Percentiles rank a stretch among this genome's conserved stretches.
Evolutionary conservation across 1,139 yeast species (phyloP).

Genomic region (Suhomyces atakaporum): DNA sequence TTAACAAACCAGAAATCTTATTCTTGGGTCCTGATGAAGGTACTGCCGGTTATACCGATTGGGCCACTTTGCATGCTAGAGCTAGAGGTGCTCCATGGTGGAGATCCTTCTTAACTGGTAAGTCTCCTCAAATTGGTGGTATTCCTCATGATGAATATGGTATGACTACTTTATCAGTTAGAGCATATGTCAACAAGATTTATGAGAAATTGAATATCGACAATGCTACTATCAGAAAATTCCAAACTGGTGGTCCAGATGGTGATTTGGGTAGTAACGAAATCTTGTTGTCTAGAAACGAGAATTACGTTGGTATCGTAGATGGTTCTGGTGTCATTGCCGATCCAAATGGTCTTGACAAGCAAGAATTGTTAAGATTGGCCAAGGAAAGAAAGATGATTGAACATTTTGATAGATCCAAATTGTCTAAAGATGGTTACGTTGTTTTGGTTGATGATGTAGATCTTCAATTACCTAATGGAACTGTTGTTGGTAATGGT

Average conservation of each 20-base stretch:
- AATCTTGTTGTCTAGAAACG: constrained; percentile 78
- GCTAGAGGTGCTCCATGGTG: constrained; percentile 97
- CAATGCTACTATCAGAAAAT: constrained; percentile 60
- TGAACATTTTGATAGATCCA: constrained; percentile 63
- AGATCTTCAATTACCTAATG: constrained; percentile 77
- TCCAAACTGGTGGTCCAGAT: constrained; percentile 99
- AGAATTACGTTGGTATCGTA: constrained; percentile 82
- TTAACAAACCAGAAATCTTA: constrained; percentile 82
- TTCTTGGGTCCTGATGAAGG: constrained; percentile 99
- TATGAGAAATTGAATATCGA: constrained; percentile 75
- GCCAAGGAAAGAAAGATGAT: constrained; percentile 81
- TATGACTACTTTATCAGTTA: constrained; percentile 93
- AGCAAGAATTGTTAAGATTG: constrained; percentile 71
- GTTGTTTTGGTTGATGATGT: constrained; percentile 84
- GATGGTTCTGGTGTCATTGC: constrained; percentile 96
- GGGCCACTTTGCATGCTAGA: constrained; percentile 98
- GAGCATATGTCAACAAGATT: constrained; percentile 88
- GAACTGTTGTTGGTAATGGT: constrained; percentile 76
- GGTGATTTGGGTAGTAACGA: constrained; percentile 98
- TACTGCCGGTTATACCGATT: constrained; percentile 91
- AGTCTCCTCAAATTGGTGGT: constrained; percentile 90
- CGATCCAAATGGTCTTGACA: constrained; percentile 88
- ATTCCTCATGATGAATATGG: constrained; percentile 98
- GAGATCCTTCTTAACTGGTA: constrained; percentile 98
- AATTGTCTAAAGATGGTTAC: constrained; percentile 75